A percentile compares a stretch with the other conserved stretches of the same genome.
Evolutionary conservation across 139 green algal genomes (phyloP).

Genomic region (Chlorella sorokiniana): DNA sequence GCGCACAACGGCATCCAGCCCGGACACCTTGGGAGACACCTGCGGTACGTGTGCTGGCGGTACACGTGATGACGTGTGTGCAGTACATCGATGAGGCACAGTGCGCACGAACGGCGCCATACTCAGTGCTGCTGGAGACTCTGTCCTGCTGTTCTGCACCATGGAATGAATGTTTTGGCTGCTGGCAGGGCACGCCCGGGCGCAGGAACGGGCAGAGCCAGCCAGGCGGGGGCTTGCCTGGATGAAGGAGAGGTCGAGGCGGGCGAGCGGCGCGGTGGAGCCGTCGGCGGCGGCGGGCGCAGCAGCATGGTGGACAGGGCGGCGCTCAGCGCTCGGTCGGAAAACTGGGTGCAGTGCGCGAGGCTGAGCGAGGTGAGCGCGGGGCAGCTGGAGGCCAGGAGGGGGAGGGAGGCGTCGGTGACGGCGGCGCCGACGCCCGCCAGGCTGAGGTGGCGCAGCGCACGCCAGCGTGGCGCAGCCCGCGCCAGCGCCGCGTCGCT

Average conservation of each 20-base stretch:
- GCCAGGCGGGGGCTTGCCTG: too few relatives aligned
- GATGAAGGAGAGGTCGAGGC: slow-evolving; percentile 24
- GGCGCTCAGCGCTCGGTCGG: neutral
- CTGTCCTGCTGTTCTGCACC: too few relatives aligned
- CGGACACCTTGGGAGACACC: slow-evolving; percentile 22
- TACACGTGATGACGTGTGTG: too few relatives aligned
- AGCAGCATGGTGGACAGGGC: slow-evolving; percentile 27
- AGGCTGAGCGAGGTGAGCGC: slow-evolving; percentile 9
- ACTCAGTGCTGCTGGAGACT: too few relatives aligned
- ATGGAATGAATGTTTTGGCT: too few relatives aligned
- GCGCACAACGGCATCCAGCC: slow-evolving; percentile 18
- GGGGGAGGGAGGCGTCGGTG: neutral
- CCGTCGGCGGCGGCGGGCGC: neutral
- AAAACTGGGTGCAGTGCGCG: slow-evolving; percentile 27
- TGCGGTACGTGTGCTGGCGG: neutral
- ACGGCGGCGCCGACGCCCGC: neutral
- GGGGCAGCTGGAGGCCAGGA: slow-evolving; percentile 18
- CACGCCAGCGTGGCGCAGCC: neutral
- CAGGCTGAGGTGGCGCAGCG: slow-evolving; percentile 22
- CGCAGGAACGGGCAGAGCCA: too few relatives aligned
- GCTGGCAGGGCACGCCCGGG: too few relatives aligned
- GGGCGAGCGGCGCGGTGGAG: slow-evolving; percentile 15
- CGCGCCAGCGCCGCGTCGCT: neutral
- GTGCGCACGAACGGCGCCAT: too few relatives aligned
- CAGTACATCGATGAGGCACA: too few relatives aligned